A percentile compares a stretch with the other conserved stretches of the same genome.
phyloP scores from a whole-genome alignment of 2,329 filamentous ascomycete genomes.

The Colletotrichum kahawae region DNA sequence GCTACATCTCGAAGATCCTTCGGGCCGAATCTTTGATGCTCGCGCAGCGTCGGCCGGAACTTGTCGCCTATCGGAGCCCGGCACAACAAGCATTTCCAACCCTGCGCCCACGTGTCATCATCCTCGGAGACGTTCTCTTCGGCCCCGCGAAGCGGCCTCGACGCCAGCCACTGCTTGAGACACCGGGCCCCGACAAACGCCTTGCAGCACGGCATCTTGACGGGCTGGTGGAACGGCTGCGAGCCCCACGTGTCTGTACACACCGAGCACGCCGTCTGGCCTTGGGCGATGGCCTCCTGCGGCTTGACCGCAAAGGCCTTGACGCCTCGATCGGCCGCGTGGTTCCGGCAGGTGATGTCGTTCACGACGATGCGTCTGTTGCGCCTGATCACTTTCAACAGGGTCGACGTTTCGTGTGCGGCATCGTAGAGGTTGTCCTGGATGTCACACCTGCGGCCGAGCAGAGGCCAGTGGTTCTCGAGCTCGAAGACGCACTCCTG shows the following conservation, averaged over 20 bases:
- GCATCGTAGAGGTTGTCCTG: background rate
- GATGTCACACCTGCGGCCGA: background rate
- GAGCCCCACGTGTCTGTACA: background rate
- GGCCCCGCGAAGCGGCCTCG: background rate
- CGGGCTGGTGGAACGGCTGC: conserved; percentile 3
- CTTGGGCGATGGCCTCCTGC: background rate
- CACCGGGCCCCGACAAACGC: conserved; percentile 1
- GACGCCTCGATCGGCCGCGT: background rate
- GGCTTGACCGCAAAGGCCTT: background rate
- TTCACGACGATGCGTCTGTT: background rate
- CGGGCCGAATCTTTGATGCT: background rate
- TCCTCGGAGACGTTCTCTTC: background rate
- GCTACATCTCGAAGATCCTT: background rate
- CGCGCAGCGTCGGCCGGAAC: background rate
- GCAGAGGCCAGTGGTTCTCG: conserved; percentile 6
- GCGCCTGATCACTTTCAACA: background rate
- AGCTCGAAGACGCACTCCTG: conserved; percentile 14
- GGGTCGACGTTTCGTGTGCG: background rate
- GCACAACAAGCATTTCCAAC: background rate
- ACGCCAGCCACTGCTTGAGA: conserved; percentile 1
- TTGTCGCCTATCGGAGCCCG: background rate
- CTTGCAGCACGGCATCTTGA: conserved; percentile 4
- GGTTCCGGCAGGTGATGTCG: background rate
- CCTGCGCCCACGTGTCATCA: background rate
- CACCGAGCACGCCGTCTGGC: background rate